Percentiles rank a stretch among this genome's conserved stretches.
These are phyloP conservation scores for Hortaea werneckii DNA, from an alignment of 2,329 filamentous ascomycete genomes.

Conservation along the genomic window DNA sequence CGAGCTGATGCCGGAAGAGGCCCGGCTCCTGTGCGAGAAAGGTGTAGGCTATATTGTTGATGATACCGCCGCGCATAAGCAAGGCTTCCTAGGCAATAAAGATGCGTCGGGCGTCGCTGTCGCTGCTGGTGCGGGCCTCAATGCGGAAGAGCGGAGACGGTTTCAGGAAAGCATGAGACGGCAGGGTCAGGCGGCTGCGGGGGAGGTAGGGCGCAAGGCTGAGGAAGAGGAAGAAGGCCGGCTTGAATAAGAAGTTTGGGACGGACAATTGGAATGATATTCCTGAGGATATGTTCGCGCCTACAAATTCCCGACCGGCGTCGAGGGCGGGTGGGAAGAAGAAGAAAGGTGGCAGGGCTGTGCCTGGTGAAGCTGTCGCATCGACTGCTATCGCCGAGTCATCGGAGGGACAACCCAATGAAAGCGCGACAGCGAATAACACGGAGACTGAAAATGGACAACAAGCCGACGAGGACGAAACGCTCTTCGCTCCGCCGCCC, in stretches of 20 bases:
- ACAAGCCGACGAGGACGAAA: constrained; percentile 15
- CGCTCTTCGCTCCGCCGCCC: constrained; percentile 17
- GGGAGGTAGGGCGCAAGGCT: constrained; percentile 36
- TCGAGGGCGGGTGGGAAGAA: constrained; percentile 7
- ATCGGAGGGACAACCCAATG: too few species aligned
- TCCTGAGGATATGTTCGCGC: constrained; percentile 24
- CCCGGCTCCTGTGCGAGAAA: constrained; percentile 65
- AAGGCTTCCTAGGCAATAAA: constrained; percentile 41
- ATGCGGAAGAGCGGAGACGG: constrained; percentile 46
- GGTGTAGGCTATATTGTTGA: constrained; percentile 71
- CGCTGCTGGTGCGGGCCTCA: constrained; percentile 27
- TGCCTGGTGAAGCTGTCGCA: too few species aligned
- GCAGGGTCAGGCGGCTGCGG: constrained; percentile 44
- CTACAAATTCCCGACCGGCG: constrained; percentile 4
- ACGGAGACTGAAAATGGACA: background rate
- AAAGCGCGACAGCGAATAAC: background rate
- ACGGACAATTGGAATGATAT: constrained; percentile 26
- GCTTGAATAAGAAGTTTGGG: constrained; percentile 39
- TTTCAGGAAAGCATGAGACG: constrained; percentile 50
- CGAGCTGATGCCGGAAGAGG: constrained; percentile 86
- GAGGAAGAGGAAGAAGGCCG: constrained; percentile 41
- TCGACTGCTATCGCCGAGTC: too few species aligned
- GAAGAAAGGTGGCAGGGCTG: constrained; percentile 5
- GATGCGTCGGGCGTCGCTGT: too few species aligned
- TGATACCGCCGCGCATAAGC: constrained; percentile 60